These are phyloP conservation scores for Helotiales sp. DNA, from an alignment of 2,329 filamentous ascomycete genomes.

Conservation along the genomic window DNA sequence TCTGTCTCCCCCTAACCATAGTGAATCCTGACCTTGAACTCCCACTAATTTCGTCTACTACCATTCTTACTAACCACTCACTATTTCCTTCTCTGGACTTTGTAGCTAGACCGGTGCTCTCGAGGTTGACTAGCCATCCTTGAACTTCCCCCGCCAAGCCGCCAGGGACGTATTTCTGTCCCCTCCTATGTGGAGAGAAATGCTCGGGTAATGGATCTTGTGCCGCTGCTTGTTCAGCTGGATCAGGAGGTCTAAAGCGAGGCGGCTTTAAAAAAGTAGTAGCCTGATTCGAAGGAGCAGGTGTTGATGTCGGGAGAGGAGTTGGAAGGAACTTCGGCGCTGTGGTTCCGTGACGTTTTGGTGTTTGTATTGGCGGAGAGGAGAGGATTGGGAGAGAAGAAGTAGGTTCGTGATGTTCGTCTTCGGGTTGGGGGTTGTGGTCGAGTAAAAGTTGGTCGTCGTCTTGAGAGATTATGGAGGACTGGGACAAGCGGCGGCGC, in stretches of 20 bases:
- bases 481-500: slow-evolving; percentile 30
- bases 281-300: slow-evolving; percentile 5
- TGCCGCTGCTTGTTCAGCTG: slow-evolving; percentile 11
- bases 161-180: slow-evolving; percentile 47
- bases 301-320: slow-evolving; percentile 24
- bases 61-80: slow-evolving; percentile 31
- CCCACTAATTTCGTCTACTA: slow-evolving; percentile 31
- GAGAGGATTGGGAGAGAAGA: slow-evolving; percentile 28
- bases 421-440: slow-evolving; percentile 8
- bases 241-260: slow-evolving; percentile 34
- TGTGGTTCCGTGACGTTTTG: slow-evolving; percentile 16
- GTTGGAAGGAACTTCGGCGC: slow-evolving; percentile 34
- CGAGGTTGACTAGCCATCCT: slow-evolving; percentile 49
- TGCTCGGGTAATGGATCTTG: slow-evolving; percentile 47
- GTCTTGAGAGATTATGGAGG: slow-evolving; percentile 6
- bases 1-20: slow-evolving; percentile 30
- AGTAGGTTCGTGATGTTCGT: slow-evolving; percentile 12
- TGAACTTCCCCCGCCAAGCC: slow-evolving; percentile 50
- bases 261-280: slow-evolving; percentile 34
- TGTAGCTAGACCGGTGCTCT: slow-evolving; percentile 22
- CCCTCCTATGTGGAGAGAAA: slow-evolving; percentile 53
- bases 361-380: slow-evolving; percentile 23
- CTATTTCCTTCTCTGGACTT: slow-evolving; percentile 16
- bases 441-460: slow-evolving; percentile 7
- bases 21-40: slow-evolving; percentile 28